Conservation (phyloP, 2,329 filamentous ascomycete species). For the Cladosporium oxysporum region DNA sequence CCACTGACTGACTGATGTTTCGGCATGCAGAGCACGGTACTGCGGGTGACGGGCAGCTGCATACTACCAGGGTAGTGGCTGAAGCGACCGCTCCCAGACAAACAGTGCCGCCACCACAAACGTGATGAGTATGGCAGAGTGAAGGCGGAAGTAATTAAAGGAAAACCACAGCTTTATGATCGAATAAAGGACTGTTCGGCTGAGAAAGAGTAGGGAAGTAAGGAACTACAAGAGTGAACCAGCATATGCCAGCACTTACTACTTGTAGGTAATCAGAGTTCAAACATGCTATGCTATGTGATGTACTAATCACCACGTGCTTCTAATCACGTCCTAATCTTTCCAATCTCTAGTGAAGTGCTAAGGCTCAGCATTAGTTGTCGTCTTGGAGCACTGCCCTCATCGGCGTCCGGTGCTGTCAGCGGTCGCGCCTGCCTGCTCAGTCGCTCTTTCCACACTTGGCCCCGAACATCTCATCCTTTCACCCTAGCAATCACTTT, state of each 20-base stretch:
- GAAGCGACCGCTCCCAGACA: background rate
- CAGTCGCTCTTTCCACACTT: constrained; percentile 1
- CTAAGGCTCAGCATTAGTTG: background rate
- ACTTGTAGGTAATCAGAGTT: background rate
- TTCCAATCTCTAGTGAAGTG: background rate
- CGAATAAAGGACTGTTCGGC: background rate
- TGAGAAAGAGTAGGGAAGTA: background rate
- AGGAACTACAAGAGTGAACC: background rate
- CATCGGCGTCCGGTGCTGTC: background rate
- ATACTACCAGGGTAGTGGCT: background rate
- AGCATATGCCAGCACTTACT: background rate
- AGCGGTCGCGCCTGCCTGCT: constrained; percentile 1
- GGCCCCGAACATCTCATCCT: background rate
- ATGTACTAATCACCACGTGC: background rate
- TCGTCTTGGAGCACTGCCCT: background rate
- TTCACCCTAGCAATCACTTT: background rate
- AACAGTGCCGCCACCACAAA: background rate
- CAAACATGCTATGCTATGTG: background rate
- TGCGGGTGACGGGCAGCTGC: constrained; percentile 3
- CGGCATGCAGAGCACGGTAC: constrained; percentile 1
- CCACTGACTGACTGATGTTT: background rate
- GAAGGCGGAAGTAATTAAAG: background rate
- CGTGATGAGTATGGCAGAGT: background rate
- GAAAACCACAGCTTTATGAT: background rate
- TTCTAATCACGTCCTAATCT: background rate